A percentile compares a stretch with the other conserved stretches of the same genome.
Evolutionary conservation across 2,329 filamentous ascomycete genomes (phyloP).

Genomic region (Chaetomium olivaceum): DNA sequence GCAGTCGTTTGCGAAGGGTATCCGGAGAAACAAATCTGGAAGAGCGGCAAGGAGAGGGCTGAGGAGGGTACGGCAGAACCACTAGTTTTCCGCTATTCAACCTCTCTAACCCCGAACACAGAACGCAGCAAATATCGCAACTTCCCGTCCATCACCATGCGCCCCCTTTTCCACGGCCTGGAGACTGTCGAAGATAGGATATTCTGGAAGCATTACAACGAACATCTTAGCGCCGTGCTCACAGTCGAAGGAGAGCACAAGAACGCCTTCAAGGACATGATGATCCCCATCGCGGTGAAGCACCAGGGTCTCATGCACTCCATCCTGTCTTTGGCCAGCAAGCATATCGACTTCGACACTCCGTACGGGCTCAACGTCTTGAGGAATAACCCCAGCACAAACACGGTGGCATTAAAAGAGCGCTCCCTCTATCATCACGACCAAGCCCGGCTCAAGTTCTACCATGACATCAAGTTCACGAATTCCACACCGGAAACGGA

Average conservation of each 20-base stretch:
- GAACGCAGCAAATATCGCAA: conserved; percentile 52
- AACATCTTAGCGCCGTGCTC: conserved; percentile 74
- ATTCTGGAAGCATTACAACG: conserved; percentile 82
- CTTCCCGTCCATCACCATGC: conserved; percentile 57
- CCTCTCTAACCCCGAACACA: conserved; percentile 22
- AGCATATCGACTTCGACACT: conserved; percentile 65
- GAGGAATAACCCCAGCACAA: conserved; percentile 50
- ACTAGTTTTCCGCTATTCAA: not conserved
- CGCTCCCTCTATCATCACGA: conserved; percentile 59
- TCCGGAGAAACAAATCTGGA: conserved; percentile 83
- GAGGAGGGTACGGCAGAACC: conserved; percentile 59
- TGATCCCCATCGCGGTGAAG: conserved; percentile 77
- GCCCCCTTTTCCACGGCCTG: conserved; percentile 74
- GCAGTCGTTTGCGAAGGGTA: conserved; percentile 90
- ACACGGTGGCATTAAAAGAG: conserved; percentile 47
- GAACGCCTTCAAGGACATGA: conserved; percentile 82
- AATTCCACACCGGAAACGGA: conserved; percentile 45
- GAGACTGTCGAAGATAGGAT: conserved; percentile 77
- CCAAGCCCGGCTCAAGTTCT: conserved; percentile 55
- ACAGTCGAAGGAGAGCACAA: conserved; percentile 78
- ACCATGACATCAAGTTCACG: conserved; percentile 51
- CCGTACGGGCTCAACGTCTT: conserved; percentile 58
- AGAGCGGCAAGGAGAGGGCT: conserved; percentile 74
- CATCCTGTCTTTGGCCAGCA: conserved; percentile 78
- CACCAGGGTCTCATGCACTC: conserved; percentile 89